Evolutionary conservation across 108 stramenopile species (phyloP), one percentile per base, ranked within the genome.

Genomic region (Nitzschia sp.): DNA sequence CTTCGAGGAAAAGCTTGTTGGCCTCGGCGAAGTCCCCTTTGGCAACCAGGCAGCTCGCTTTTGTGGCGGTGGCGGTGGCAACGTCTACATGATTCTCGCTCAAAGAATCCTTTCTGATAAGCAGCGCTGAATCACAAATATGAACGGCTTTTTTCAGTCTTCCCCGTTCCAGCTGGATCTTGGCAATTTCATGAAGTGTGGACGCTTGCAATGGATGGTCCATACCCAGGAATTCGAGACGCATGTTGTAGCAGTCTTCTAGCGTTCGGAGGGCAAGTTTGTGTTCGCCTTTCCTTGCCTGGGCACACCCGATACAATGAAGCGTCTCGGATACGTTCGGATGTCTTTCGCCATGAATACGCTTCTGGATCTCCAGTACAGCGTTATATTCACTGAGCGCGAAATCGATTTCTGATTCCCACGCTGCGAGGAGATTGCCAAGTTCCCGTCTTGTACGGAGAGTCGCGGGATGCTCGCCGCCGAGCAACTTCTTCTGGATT

Each of bases 181-280:
- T 80, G 19, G 85, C 86, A 59, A 87, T 87, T 45, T 80, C 70
- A 46, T 87, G 79, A 30, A 90, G 74, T 13, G 82, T 85, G 19
- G 86, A 65, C 2, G 86, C 85, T 38, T 83, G 79, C 26, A 76
- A 67, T 19, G 89, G 89, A 68, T 86, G 85, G 46, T 90, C 89
- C 60, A 74, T 59, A 11, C 84, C 76, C 24, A 90, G 81, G 54
- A 87, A 87, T 19, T 70, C 64, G n/a, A 82, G 68, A 42, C 86
- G 64, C 86, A 90, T 90, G 33, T 84, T 80, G 68, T 85, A 87
- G 65, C 83, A 82, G 33, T 82, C 76, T 46, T 86, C 81, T 23
- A 81, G 75, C 54, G 74, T 79, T 11, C 36, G 72, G 32, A 85
- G 72, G 13, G 86, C 89, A 9, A 49, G 72, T 23, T 65, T 23